phyloP scores from a whole-genome alignment of 129 eudicot genomes.

The Oenanthe sinensis region DNA sequence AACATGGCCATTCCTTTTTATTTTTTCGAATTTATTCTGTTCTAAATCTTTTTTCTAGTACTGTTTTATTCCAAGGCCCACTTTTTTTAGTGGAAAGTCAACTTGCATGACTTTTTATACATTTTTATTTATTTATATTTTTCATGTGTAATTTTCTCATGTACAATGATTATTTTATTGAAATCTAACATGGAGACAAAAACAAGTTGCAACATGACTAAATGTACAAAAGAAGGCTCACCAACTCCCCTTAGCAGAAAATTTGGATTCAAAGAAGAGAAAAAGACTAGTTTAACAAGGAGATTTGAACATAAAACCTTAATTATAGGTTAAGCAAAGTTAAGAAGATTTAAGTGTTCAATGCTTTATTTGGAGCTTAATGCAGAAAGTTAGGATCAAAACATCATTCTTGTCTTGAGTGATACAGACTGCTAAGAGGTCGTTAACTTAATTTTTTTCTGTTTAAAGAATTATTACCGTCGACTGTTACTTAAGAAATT shows the following conservation, averaged over 20 bases:
- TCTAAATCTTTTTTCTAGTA: neutral
- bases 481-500: neutral
- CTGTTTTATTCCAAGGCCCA: conserved; percentile 18
- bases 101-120: conserved; percentile 11
- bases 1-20: neutral
- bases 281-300: neutral
- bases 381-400: neutral
- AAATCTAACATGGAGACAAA: neutral
- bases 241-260: neutral
- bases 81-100: conserved; percentile 35
- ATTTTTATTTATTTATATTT: neutral
- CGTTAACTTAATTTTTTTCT: neutral
- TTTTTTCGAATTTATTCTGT: neutral
- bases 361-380: neutral
- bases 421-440: neutral
- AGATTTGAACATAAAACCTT: neutral
- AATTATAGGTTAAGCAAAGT: neutral
- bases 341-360: neutral
- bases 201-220: neutral
- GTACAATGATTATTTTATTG: neutral
- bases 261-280: neutral
- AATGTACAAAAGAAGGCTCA: neutral
- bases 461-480: neutral
- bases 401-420: neutral
- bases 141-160: neutral